phyloP scores from a whole-genome alignment of 139 green algal genomes.

The Chlamydomonas sp. region DNA sequence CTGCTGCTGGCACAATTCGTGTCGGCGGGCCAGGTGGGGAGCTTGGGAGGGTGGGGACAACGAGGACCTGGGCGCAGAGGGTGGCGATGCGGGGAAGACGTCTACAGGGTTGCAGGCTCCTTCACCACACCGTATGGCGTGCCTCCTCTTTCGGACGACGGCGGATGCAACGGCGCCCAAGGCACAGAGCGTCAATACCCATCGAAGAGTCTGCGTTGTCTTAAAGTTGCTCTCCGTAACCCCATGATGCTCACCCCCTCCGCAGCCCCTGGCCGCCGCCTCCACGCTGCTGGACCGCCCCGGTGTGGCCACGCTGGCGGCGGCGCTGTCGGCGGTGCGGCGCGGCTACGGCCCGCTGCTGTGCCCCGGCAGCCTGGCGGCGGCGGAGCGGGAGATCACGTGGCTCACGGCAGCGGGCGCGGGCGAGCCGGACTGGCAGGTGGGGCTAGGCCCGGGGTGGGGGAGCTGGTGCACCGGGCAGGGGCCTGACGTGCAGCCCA shows the following conservation, averaged over 20 bases:
- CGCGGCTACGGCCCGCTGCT: conserved; percentile 17
- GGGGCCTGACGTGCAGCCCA: too few relatives aligned
- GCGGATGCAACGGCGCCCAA: not conserved
- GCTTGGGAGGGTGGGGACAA: not conserved
- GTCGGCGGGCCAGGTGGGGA: not conserved
- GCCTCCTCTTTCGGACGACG: not conserved
- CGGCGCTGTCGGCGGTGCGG: conserved; percentile 25
- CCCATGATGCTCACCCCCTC: too few relatives aligned
- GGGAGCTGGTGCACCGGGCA: too few relatives aligned
- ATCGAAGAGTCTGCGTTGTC: too few relatives aligned
- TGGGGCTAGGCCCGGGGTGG: too few relatives aligned
- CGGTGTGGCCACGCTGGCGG: not conserved
- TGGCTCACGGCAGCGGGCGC: conserved; percentile 21
- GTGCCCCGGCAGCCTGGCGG: conserved; percentile 3
- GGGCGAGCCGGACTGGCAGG: conserved; percentile 27
- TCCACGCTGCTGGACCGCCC: not conserved
- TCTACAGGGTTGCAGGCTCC: not conserved
- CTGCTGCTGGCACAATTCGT: conserved; percentile 59
- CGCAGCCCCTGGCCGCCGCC: conserved; percentile 15
- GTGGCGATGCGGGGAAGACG: not conserved
- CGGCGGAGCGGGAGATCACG: conserved; percentile 15
- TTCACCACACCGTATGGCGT: not conserved
- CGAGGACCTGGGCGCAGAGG: not conserved
- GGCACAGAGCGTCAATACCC: too few relatives aligned
- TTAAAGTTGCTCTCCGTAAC: too few relatives aligned